These are phyloP conservation scores for Lactarius sp. DNA, from an alignment of 768 basidiomycete genomes.

Conservation along the genomic window DNA sequence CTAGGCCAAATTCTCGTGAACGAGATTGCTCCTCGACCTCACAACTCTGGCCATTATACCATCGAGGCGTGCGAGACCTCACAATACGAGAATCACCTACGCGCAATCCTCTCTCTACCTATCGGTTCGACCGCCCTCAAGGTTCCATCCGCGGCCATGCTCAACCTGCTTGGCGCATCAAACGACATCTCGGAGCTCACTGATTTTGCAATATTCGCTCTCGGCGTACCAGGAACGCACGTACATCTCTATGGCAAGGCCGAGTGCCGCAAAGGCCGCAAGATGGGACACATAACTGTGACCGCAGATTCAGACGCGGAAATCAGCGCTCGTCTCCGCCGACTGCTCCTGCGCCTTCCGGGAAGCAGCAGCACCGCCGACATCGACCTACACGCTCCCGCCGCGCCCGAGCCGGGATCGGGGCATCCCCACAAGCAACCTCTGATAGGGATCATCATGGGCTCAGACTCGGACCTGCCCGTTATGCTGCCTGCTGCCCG, in stretches of 20 bases:
- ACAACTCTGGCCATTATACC: slow-evolving; percentile 98
- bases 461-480: slow-evolving; percentile 96
- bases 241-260: slow-evolving; percentile 95
- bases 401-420: slow-evolving; percentile 38
- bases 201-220: slow-evolving; percentile 50
- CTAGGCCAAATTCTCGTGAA: slow-evolving; percentile 79
- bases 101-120: slow-evolving; percentile 85
- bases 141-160: slow-evolving; percentile 84
- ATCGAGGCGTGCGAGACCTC: slow-evolving; percentile 97
- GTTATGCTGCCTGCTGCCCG: slow-evolving; percentile 86
- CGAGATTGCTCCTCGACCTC: slow-evolving; percentile 96
- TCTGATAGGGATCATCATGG: slow-evolving; percentile 94
- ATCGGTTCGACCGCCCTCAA: slow-evolving; percentile 85
- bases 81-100: slow-evolving; percentile 96
- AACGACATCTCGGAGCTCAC: slow-evolving; percentile 57
- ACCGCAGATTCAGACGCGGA: slow-evolving; percentile 79
- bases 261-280: slow-evolving; percentile 82
- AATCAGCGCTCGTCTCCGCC: slow-evolving; percentile 60
- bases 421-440: slow-evolving; percentile 63
- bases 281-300: slow-evolving; percentile 97
- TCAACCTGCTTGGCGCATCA: slow-evolving; percentile 90
- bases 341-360: slow-evolving; percentile 66
- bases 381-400: slow-evolving; percentile 49
- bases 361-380: slow-evolving; percentile 40
- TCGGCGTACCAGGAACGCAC: slow-evolving; percentile 66